These are phyloP conservation scores for Pythium myriotylum DNA, from an alignment of 352 stramenopile genomes.

Conservation along the genomic window DNA sequence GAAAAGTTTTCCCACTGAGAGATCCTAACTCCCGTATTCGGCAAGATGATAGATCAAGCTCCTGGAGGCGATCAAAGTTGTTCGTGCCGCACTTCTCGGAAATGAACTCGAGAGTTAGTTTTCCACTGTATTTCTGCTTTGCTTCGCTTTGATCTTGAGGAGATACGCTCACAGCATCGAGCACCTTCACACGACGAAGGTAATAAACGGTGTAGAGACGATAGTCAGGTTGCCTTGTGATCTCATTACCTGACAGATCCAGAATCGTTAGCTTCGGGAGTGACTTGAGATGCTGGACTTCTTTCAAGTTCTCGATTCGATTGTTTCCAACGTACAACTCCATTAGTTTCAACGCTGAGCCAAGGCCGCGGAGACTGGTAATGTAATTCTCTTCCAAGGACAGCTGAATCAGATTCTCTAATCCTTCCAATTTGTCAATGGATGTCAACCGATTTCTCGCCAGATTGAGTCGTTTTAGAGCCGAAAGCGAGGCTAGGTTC, in stretches of 20 bases:
- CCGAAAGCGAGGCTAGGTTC: constrained; percentile 53
- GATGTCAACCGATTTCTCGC: constrained; percentile 71
- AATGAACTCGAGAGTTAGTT: constrained; percentile 84
- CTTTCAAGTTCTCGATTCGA: constrained; percentile 74
- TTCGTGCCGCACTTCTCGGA: constrained; percentile 68
- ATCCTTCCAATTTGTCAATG: constrained; percentile 61
- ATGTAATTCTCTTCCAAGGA: constrained; percentile 89
- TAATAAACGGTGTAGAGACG: constrained; percentile 83
- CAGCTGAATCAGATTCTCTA: constrained; percentile 73
- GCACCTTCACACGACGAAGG: constrained; percentile 77
- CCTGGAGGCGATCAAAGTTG: constrained; percentile 58
- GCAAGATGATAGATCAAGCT: constrained; percentile 77
- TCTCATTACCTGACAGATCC: constrained; percentile 82
- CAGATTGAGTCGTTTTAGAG: constrained; percentile 77
- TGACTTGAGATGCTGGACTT: constrained; percentile 78
- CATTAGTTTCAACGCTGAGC: constrained; percentile 70
- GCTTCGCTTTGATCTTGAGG: constrained; percentile 77
- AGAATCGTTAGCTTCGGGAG: constrained; percentile 88
- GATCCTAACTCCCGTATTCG: constrained; percentile 69
- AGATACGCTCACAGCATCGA: constrained; percentile 77
- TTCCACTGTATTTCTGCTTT: constrained; percentile 89
- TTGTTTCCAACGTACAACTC: constrained; percentile 90
- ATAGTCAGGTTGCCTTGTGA: constrained; percentile 65
- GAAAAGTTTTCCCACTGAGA: constrained; percentile 63
- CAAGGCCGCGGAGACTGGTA: constrained; percentile 62